Evolutionary conservation across 129 eudicot genomes (phyloP).

Genomic region (Cynara cardunculus): DNA sequence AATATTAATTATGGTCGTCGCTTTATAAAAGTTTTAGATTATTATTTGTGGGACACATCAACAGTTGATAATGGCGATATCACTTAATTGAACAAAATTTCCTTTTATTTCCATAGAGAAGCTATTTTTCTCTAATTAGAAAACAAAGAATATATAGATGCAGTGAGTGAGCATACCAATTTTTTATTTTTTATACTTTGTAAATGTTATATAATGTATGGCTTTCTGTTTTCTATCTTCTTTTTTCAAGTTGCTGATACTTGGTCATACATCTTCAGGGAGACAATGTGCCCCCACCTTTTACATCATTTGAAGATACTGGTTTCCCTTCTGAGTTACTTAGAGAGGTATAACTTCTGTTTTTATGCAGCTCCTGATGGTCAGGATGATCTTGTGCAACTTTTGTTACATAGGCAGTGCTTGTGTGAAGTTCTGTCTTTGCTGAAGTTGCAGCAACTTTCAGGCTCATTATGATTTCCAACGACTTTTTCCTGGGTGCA

Average conservation of each 20-base stretch:
- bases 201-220: not conserved
- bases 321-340: conserved; percentile 84
- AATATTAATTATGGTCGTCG: not conserved
- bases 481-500: conserved; percentile 66
- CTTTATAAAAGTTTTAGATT: not conserved
- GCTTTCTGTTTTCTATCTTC: not conserved
- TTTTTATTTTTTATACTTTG: not conserved
- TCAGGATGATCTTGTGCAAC: conserved; percentile 14
- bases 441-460: conserved; percentile 42
- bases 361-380: conserved; percentile 25
- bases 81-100: not conserved
- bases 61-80: not conserved
- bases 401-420: conserved; percentile 7
- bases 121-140: not conserved
- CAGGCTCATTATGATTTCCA: conserved; percentile 38
- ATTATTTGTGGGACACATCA: conserved; percentile 5
- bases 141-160: not conserved
- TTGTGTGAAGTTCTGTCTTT: conserved; percentile 23
- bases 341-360: conserved; percentile 60
- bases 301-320: conserved; percentile 71
- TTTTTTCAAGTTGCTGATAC: conserved; percentile 21
- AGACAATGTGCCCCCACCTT: conserved; percentile 65
- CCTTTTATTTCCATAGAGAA: not conserved
- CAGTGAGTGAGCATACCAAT: not conserved
- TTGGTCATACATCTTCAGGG: conserved; percentile 50